Evolutionary conservation across 768 basidiomycete genomes (phyloP).

Genomic region (Lentinula raphanica): DNA sequence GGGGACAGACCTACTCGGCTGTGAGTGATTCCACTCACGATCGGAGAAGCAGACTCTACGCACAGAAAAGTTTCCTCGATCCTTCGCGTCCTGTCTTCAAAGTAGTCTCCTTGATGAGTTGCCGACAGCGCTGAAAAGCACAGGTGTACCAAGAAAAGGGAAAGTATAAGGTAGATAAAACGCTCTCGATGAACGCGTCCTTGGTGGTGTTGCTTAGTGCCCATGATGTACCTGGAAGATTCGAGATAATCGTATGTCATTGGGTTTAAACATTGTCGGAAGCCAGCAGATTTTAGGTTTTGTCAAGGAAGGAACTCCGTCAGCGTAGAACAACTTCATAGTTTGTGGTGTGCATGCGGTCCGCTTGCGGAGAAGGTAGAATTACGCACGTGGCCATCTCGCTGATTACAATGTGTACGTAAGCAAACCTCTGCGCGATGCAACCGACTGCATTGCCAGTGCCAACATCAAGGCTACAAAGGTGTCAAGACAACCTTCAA

Average conservation of each 20-base stretch:
- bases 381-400: no score
- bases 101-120: background rate
- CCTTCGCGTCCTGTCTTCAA: background rate
- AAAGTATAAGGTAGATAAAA: background rate
- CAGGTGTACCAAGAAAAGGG: background rate
- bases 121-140: background rate
- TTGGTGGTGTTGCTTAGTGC: background rate
- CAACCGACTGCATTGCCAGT: background rate
- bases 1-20: conserved; percentile 43
- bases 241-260: no score
- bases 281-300: background rate
- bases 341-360: no score
- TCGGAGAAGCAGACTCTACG: background rate
- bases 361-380: no score
- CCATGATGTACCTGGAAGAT: background rate
- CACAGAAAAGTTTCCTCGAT: background rate
- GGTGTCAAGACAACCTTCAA: background rate
- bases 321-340: no score
- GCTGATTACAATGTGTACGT: no score
- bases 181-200: background rate
- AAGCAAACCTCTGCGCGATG: no score
- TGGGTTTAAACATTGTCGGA: no score
- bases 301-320: background rate
- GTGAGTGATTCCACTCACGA: background rate
- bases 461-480: background rate